These are phyloP conservation scores for Boletus semigastroideus DNA, from an alignment of 1,284 basidiomycete species.

Conservation along the genomic window DNA sequence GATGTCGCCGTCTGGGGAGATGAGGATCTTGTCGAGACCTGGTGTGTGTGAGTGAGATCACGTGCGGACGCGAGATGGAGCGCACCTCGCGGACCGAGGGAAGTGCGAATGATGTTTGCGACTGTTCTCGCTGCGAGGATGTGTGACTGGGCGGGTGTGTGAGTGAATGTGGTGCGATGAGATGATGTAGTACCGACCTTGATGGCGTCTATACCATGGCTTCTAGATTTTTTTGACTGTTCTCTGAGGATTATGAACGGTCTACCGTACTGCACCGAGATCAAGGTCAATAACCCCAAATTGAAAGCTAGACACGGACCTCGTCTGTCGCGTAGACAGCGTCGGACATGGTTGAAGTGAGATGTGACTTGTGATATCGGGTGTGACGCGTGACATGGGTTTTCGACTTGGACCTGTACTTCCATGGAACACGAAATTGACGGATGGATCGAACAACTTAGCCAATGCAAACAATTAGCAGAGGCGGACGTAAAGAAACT, in stretches of 20 bases:
- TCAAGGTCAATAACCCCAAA: no score
- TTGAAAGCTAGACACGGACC: conserved; percentile 51
- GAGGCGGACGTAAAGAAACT: conserved; percentile 97
- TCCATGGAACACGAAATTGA: conserved; percentile 83
- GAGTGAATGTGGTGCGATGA: background rate
- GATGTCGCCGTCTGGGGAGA: conserved; percentile 97
- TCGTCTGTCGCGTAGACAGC: conserved; percentile 92
- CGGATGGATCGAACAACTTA: conserved; percentile 95
- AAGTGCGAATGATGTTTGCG: conserved; percentile 93
- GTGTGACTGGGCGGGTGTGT: conserved; percentile 64
- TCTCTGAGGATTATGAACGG: conserved; percentile 98
- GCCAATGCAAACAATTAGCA: conserved; percentile 96
- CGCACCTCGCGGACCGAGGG: conserved; percentile 88
- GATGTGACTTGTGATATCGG: conserved; percentile 27
- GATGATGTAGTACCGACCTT: conserved; percentile 58
- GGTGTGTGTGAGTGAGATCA: conserved; percentile 5
- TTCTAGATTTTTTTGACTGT: conserved; percentile 92
- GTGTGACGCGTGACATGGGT: conserved; percentile 30
- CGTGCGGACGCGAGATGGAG: conserved; percentile 2
- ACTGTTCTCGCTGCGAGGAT: conserved; percentile 93
- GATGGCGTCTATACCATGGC: conserved; percentile 94
- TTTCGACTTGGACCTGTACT: conserved; percentile 12
- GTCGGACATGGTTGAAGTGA: conserved; percentile 32
- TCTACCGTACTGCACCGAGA: conserved; percentile 75
- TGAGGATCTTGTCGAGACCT: conserved; percentile 99